phyloP scores from a whole-genome alignment of 202 grass and related monocot species.

The Schoenoplectus triqueter region DNA sequence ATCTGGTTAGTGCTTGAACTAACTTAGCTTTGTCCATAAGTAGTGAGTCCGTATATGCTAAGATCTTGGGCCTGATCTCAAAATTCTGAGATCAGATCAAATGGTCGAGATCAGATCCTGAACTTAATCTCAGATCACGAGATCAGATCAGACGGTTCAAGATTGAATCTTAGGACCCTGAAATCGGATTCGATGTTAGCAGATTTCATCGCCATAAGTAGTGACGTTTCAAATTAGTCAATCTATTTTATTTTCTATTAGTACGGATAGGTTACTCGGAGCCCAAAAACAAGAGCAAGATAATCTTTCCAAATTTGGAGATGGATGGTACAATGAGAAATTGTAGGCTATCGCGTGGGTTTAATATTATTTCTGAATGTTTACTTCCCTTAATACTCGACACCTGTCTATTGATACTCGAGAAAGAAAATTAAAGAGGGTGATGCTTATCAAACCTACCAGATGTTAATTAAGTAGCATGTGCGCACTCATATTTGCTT shows the following conservation, averaged over 20 bases:
- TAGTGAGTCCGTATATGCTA: background rate
- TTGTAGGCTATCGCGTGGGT: background rate
- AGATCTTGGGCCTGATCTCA: no score
- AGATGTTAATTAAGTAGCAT: constrained; percentile 18
- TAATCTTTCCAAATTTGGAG: constrained; percentile 30
- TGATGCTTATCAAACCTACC: constrained; percentile 30
- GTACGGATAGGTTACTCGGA: background rate
- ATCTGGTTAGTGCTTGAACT: constrained; percentile 2
- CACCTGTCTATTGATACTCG: background rate
- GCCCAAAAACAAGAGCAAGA: background rate
- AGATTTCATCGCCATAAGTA: background rate
- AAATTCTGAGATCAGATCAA: no score
- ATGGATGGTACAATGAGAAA: background rate
- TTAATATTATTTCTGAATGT: background rate
- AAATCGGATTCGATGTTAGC: no score
- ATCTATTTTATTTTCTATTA: constrained; percentile 8
- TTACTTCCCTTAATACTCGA: background rate
- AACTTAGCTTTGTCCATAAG: constrained; percentile 5
- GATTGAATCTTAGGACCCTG: no score
- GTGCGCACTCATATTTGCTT: constrained; percentile 15
- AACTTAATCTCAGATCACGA: no score
- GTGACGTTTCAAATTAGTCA: background rate
- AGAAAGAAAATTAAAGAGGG: background rate
- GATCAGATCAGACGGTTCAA: no score
- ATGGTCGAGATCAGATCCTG: no score